A percentile compares a stretch with the other conserved stretches of the same genome.
Conservation (phyloP, 495 filamentous ascomycete genomes). For the Neurospora africana region DNA sequence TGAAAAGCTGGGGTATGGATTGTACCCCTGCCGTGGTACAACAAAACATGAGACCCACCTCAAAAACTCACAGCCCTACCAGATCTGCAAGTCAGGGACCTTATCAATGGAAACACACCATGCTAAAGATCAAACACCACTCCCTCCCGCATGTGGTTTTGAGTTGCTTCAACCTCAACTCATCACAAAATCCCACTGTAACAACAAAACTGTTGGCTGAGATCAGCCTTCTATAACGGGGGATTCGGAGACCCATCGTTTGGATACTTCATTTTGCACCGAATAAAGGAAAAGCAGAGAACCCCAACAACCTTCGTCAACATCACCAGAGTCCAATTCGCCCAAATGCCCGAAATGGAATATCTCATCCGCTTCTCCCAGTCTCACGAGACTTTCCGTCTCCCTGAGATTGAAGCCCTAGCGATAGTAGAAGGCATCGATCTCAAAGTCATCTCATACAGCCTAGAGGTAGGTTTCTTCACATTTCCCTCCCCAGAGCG, state of each 20-base stretch:
- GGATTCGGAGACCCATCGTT: background rate
- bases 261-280: background rate
- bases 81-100: background rate
- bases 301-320: background rate
- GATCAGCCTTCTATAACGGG: background rate
- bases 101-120: background rate
- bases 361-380: slow-evolving; percentile 89
- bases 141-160: background rate
- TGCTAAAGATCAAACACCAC: background rate
- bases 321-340: background rate
- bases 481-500: background rate
- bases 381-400: slow-evolving; percentile 79
- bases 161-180: background rate
- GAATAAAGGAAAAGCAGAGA: background rate
- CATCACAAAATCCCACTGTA: background rate
- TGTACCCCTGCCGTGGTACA: background rate
- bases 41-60: background rate
- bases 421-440: slow-evolving; percentile 58
- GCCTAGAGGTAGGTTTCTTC: slow-evolving; percentile 47
- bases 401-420: slow-evolving; percentile 74
- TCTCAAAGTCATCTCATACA: slow-evolving; percentile 62
- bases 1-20: background rate
- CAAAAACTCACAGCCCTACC: background rate
- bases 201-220: background rate
- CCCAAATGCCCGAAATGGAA: slow-evolving; percentile 39